Conservation (phyloP, 164 flowering plant species). For the Houttuynia cordata region DNA sequence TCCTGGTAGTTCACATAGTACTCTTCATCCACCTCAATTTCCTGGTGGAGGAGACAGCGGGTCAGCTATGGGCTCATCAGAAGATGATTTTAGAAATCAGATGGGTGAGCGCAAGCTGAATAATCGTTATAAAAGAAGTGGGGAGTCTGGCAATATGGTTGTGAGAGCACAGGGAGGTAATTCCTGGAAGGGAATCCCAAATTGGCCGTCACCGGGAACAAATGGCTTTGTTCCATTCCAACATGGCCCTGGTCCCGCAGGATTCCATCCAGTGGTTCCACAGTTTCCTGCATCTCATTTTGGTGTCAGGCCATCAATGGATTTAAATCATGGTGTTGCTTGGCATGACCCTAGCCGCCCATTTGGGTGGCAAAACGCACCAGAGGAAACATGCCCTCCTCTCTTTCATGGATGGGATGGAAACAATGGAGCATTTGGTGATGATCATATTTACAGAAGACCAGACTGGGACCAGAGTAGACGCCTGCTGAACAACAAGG, state of each 20-base stretch:
- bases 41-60: slow-evolving; percentile 6
- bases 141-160: slow-evolving; percentile 31
- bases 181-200: slow-evolving; percentile 73
- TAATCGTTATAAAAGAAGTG: slow-evolving; percentile 44
- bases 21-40: slow-evolving; percentile 31
- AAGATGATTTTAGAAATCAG: slow-evolving; percentile 38
- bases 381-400: slow-evolving; percentile 47
- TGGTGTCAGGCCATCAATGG: slow-evolving; percentile 67
- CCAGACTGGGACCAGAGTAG: slow-evolving; percentile 66
- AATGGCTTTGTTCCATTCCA: slow-evolving; percentile 77
- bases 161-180: slow-evolving; percentile 48
- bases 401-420: slow-evolving; percentile 79
- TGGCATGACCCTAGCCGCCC: slow-evolving; percentile 61
- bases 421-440: slow-evolving; percentile 46
- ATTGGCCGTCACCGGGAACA: slow-evolving; percentile 62
- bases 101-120: slow-evolving; percentile 15
- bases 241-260: slow-evolving; percentile 27
- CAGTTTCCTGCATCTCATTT: slow-evolving; percentile 60
- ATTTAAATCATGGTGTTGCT: slow-evolving; percentile 60
- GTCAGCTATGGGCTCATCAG: slow-evolving; percentile 16
- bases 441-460: slow-evolving; percentile 52
- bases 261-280: slow-evolving; percentile 6
- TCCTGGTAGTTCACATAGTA: slow-evolving; percentile 30
- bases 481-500: slow-evolving; percentile 29
- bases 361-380: slow-evolving; percentile 65